These are phyloP conservation scores for Chlorociboria aeruginascens DNA, from an alignment of 495 filamentous ascomycete genomes.

Conservation along the genomic window DNA sequence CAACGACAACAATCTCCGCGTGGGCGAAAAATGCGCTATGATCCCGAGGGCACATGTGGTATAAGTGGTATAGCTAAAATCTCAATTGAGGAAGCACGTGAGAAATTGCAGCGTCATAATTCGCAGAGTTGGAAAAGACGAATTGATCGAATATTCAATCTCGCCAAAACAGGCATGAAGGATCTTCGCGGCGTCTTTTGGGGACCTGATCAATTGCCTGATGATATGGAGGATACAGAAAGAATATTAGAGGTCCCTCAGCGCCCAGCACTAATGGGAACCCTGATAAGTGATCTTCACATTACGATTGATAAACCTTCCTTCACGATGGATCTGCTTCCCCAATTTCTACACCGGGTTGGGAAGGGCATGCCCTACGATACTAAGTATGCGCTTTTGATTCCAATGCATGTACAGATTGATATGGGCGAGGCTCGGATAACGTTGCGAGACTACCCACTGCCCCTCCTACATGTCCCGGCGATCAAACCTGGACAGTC, in stretches of 20 bases:
- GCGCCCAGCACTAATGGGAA: slow-evolving; percentile 71
- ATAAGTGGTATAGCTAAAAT: slow-evolving; percentile 59
- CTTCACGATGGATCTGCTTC: slow-evolving; percentile 69
- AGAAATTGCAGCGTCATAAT: slow-evolving; percentile 67
- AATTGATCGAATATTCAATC: slow-evolving; percentile 63
- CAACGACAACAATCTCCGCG: slow-evolving; percentile 16
- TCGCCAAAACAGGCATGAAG: slow-evolving; percentile 60
- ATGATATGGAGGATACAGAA: slow-evolving; percentile 72
- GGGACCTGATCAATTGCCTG: slow-evolving; percentile 68
- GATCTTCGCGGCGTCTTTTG: slow-evolving; percentile 73
- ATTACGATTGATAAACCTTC: slow-evolving; percentile 85
- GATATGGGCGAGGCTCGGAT: slow-evolving; percentile 85
- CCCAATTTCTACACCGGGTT: slow-evolving; percentile 71
- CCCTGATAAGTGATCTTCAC: slow-evolving; percentile 73
- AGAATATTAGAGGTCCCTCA: slow-evolving; percentile 78
- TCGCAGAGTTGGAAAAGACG: slow-evolving; percentile 85
- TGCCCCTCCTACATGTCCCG: slow-evolving; percentile 86
- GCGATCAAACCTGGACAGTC: slow-evolving; percentile 69
- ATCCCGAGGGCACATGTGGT: slow-evolving; percentile 58
- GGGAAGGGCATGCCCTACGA: slow-evolving; percentile 92
- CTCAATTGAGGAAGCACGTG: slow-evolving; percentile 59
- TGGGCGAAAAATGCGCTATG: slow-evolving; percentile 42
- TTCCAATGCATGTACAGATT: slow-evolving; percentile 82
- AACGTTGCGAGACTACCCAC: slow-evolving; percentile 80
- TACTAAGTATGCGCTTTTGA: slow-evolving; percentile 76